Base-by-base conservation (phyloP, 2,329 filamentous ascomycete species). In the Colletotrichum tropicicola region DNA sequence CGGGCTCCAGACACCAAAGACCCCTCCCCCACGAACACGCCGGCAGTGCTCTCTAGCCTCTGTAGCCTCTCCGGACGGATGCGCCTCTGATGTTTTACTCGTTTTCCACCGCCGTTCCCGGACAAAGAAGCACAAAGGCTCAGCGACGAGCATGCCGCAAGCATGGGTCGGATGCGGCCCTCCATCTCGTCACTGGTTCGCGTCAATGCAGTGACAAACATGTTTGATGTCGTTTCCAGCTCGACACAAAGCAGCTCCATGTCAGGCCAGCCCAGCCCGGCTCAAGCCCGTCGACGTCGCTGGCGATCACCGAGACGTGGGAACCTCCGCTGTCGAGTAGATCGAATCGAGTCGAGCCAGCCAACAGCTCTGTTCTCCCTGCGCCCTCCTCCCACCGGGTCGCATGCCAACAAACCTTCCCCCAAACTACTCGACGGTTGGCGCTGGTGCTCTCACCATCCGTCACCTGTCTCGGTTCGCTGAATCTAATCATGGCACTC, bases 401-500 rank as follows among this genome's bases (percentile, higher is more conserved):
- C 19, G 45, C 27, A 19, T 57, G 25, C 59, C 44, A 44, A 28
- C 41, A 12, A 48, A 19, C 15, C 39, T 28, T 41, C 47, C 17
- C 25, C 51, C 56, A 25, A 35, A 19, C 37, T 49, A 63, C 28
- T 21, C 23, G 10, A 17, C 28, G n/a, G 47, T n/a, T 54, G 56
- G 48, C 35, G 41, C 45, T 53, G 56, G 30, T 49, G 10, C 48
- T 41, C 28, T 53, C 47, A 19, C 56, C 27, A 41, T 64, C 32
- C 56, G 56, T 64, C 60, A 59, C 48, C 37, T 54, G 60, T 60
- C 60, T 48, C 43, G 48, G 32, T 48, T 60, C 49, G 32, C 43
- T 10, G 25, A 55, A 49, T 54, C 56, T 49, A 53, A 54, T 32
- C 49, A 28, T 32, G 45, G 43, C 23, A 8, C 32, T 48, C 27